Evolutionary conservation across 768 basidiomycete species (phyloP).

Genomic region (Auricularia auricula-judae): DNA sequence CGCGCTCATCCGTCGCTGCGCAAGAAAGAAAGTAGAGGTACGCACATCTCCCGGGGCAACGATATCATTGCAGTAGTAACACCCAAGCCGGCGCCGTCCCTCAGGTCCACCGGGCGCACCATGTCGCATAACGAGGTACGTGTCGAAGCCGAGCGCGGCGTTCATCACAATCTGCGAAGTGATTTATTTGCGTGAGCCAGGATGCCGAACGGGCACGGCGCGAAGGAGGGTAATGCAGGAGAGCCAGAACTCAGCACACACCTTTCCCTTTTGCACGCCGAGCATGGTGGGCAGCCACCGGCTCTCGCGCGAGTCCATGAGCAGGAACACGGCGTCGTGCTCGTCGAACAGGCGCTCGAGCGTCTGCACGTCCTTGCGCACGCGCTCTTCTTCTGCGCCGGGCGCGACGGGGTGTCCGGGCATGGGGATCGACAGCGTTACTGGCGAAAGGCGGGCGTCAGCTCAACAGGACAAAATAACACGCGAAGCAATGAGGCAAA

Average conservation of each 20-base stretch:
- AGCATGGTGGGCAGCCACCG: slow-evolving; percentile 93
- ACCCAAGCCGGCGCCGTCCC: slow-evolving; percentile 50
- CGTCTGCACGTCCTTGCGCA: slow-evolving; percentile 53
- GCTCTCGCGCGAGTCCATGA: slow-evolving; percentile 98
- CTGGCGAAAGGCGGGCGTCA: slow-evolving; percentile 63
- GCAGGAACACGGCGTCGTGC: slow-evolving; percentile 84
- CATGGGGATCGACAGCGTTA: slow-evolving; percentile 64
- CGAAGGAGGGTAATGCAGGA: too few species aligned
- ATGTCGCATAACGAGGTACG: slow-evolving; percentile 94
- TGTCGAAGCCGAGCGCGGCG: slow-evolving; percentile 91
- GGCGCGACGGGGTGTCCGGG: slow-evolving; percentile 87
- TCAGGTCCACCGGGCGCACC: slow-evolving; percentile 42
- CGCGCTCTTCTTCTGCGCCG: slow-evolving; percentile 36
- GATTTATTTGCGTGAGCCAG: too few species aligned
- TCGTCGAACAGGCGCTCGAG: slow-evolving; percentile 70
- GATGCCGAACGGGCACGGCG: too few species aligned
- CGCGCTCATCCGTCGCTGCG: too few species aligned
- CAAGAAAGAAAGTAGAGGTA: slow-evolving; percentile 1
- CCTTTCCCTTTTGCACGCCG: slow-evolving; percentile 74
- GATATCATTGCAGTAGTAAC: slow-evolving; percentile 98
- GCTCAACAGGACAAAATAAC: slow-evolving; percentile 37
- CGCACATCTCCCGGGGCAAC: slow-evolving; percentile 90
- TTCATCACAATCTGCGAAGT: slow-evolving; percentile 72
- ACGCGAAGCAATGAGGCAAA: not conserved
- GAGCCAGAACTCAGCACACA: slow-evolving; percentile 15